Base-by-base conservation (phyloP, 2,329 filamentous ascomycete genomes). In the Phyllachora maydis region DNA sequence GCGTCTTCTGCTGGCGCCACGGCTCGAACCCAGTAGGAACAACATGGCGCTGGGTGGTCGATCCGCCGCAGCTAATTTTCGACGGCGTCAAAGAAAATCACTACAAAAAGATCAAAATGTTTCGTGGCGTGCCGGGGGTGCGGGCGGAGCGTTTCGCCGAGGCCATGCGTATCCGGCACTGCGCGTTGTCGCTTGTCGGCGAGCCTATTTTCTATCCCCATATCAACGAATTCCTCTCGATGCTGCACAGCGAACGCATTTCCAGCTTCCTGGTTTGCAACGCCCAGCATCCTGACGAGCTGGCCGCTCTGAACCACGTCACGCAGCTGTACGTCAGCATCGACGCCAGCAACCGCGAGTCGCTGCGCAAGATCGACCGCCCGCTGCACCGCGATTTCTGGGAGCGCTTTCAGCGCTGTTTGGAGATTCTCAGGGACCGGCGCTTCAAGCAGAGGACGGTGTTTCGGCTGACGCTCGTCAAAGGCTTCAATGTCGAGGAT, bases 161-260 rank as follows among this genome's bases (percentile, higher is more conserved):
- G 52, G 85, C 83, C 0, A 81, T 93, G 73, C 64, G 70, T 19
- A 92, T 98, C 37, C 65, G 81, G 1, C 85, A 98, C 49, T 98
- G 85, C 45, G 88, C 88, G 0, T 56, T 98, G 21, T 81, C 71
- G 33, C 59, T 98, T 7, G 88, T 98, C 12, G 85, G 88, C 35
- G 85, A 98, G 47, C 85, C 85, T n/a, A 93, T 93, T 37, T 95
- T 95, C 53, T 95, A 95, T 46, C 88, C 88, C 7, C 72, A 91
- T 41, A 95, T 95, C 57, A 93, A 98, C 47, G 75, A 83, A 41
- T 83, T 95, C 39, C 56, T 90, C 1, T 61, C 54, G 8, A 65
- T 95, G 58, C 59, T 98, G 33, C 85, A 95, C 50, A 54, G 47
- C 8, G 77, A 91, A 44, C 73, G 69, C 35, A 93, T 95, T 35